Base-by-base conservation (phyloP, 805 yeast genomes). In the Zygotorulaspora florentina region DNA sequence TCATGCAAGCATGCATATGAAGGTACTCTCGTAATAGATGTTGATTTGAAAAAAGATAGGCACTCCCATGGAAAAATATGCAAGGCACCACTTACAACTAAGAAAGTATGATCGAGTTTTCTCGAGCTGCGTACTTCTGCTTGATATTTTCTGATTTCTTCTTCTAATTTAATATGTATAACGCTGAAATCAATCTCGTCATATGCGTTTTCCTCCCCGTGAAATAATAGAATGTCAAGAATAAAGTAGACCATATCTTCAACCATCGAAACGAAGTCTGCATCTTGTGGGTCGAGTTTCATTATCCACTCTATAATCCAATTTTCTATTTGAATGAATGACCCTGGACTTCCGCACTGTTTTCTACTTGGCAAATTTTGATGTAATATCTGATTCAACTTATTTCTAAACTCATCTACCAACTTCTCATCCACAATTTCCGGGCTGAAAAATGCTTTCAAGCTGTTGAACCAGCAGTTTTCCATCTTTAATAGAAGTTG, bases 31-130 rank as follows among this genome's bases (percentile, higher is more conserved):
- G 95, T 77, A 0, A 85, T 75, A 0, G 95, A 80, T 39, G 65
- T 68, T 0, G 60, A 58, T 41, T 77, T 64, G 45, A 90, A 61
- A 36, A 74, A 72, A 0, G 80, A 74, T 27, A 90, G 59, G 1
- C 88, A 81, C 58, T 93, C 99, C 98, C 98, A 93, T 0, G 99
- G 99, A 27, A 93, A 70, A 15, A 64, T 60, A n/a, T 77, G 76
- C 52, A 95, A 82, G 7, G 68, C 66, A 40, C 81, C 74, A 20
- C 90, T 83, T 3, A 87, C 77, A 2, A 93, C 69, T 39, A 93
- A 66, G 1, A 91, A 80, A 0, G 83, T 68, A 61, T 90, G 96
- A 6, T 71, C 48, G 13, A 44, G 17, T 41, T 40, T 12, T 50
- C 54, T 4, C 34, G 23, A n/a, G 46, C 49, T 26, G 43, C 48